phyloP scores from a whole-genome alignment of 2,329 filamentous ascomycete species.

The Trichoderma sp. region DNA sequence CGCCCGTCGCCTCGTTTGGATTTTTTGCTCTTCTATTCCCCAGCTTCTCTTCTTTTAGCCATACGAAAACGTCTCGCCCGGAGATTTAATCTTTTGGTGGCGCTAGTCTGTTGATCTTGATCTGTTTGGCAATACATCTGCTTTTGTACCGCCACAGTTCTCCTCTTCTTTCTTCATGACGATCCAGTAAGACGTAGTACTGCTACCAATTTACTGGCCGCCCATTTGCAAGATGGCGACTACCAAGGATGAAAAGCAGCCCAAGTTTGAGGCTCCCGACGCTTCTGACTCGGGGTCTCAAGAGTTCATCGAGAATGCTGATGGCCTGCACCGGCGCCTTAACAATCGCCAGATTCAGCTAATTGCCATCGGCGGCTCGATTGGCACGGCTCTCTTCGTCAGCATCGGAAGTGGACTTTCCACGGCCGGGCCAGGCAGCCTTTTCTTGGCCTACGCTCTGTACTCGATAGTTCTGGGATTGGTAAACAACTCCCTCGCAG shows the following conservation, averaged over 20 bases:
- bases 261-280: constrained; percentile 32
- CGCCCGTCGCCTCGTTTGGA: neutral
- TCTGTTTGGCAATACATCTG: neutral
- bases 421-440: constrained; percentile 47
- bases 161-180: constrained; percentile 5
- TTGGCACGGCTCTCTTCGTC: constrained; percentile 61
- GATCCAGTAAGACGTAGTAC: neutral
- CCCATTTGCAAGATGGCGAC: constrained; percentile 26
- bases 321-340: constrained; percentile 50
- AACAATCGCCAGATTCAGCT: constrained; percentile 60
- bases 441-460: constrained; percentile 61
- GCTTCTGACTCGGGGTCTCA: constrained; percentile 30
- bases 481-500: constrained; percentile 66
- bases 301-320: constrained; percentile 37
- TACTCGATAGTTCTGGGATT: constrained; percentile 59
- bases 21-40: neutral
- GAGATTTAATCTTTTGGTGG: neutral
- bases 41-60: neutral
- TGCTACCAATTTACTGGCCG: neutral
- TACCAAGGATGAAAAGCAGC: constrained; percentile 36
- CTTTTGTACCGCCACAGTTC: neutral
- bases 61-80: neutral
- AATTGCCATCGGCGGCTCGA: constrained; percentile 60
- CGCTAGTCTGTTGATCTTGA: neutral
- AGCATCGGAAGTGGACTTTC: constrained; percentile 59